Evolutionary conservation across 345 rosid species (phyloP).

Genomic region (Sonneratia alba): DNA sequence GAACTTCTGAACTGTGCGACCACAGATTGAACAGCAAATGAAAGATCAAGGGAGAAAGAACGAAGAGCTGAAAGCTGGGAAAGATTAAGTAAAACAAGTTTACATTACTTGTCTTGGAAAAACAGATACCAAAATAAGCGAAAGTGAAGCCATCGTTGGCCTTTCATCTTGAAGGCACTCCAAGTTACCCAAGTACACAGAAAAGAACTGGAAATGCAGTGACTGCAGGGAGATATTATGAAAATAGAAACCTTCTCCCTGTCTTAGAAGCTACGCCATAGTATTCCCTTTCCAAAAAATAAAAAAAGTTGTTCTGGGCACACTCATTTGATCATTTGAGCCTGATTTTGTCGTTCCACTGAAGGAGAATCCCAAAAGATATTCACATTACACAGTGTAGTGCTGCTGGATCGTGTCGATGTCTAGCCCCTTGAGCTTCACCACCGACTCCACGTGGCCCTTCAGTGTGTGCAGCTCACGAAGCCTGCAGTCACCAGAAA

Average conservation of each 20-base stretch:
- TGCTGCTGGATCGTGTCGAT: constrained; percentile 28
- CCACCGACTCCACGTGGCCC: constrained; percentile 31
- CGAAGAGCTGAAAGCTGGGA: not conserved
- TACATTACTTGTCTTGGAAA: constrained; percentile 3
- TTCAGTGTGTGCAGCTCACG: constrained; percentile 27
- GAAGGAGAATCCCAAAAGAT: not conserved
- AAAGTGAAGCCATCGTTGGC: constrained; percentile 7
- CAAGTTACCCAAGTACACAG: constrained; percentile 2
- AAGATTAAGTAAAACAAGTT: not conserved
- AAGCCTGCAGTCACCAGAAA: constrained; percentile 13
- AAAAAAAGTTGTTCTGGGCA: constrained; percentile 3
- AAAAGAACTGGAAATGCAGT: not conserved
- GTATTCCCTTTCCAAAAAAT: not conserved
- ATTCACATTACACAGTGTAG: constrained; percentile 21
- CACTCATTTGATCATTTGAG: not conserved
- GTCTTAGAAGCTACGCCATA: constrained; percentile 1
- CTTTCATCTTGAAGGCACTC: constrained; percentile 11
- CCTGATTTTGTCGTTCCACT: not conserved
- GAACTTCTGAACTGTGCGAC: not conserved
- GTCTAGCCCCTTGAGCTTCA: constrained; percentile 29
- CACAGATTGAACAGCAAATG: not conserved
- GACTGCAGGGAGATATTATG: constrained; percentile 6
- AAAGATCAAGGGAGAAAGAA: not conserved
- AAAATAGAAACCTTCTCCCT: constrained; percentile 13
- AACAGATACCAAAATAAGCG: not conserved